Base-by-base conservation (phyloP, 306 rosid genomes). In the Leucaena leucocephala region DNA sequence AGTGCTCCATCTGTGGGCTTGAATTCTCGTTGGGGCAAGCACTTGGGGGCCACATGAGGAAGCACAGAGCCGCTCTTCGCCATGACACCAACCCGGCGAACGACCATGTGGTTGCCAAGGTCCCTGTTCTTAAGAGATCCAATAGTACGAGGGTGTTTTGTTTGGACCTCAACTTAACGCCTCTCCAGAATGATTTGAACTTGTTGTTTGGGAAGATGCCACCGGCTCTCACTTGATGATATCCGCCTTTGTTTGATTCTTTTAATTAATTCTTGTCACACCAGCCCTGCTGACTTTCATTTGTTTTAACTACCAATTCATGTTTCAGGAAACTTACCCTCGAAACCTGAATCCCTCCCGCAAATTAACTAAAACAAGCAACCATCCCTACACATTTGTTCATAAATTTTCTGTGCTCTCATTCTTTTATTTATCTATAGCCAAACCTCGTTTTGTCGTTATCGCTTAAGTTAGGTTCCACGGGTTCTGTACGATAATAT, bases 1-100 rank as follows among this genome's bases (percentile, higher is more conserved):
- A 74, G 76, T 94, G 98, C 75, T 80, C 85, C 8, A 81, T 88
- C n/a, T 94, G 98, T 66, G 96, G 98, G 1, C 67, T 78, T 13
- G 78, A 80, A 72, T 94, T 94, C 76, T 52, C 88, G 0, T 46
- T 88, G 83, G 98, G 98, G 0, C 98, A 94, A 42, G 98, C 98
- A 34, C 68, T 94, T 6, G 98, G 98, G 0, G 98, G 98, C 0
- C 98, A 94, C 78, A 94, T 91, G 98, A 84, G 92, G 67, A 83
- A 85, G 77, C 98, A 94, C 22, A 89, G 87, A 74, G 71, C 79
- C 36, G 0, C 38, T 19, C 55, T 63, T 16, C 80, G 59, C 16
- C 61, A 58, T 2, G 1, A 10, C 7, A n/a, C 33, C 2, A 1
- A 55, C 62, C 61, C 7, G 2, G 36, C 9, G 33, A 14, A 63